Conservation (phyloP, 208 protist genomes). For the Spironucleus salmonicida region DNA sequence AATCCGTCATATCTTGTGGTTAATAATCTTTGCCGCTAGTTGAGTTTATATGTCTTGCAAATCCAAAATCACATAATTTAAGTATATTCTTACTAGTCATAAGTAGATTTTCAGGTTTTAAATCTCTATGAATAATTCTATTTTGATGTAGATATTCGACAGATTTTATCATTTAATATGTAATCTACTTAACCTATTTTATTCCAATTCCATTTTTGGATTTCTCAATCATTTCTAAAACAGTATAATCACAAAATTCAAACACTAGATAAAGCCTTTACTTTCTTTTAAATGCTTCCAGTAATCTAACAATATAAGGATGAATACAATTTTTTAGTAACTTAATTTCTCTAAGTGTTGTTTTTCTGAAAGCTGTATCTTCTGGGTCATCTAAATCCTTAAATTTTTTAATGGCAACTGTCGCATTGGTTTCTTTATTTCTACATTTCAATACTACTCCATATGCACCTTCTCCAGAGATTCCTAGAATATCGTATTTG, state of each 20-base stretch:
- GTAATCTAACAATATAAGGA: conserved; percentile 45
- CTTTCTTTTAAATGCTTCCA: conserved; percentile 46
- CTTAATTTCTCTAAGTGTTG: conserved; percentile 41
- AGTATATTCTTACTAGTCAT: conserved; percentile 12
- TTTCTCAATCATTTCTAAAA: conserved; percentile 48
- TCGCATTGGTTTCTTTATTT: conserved; percentile 42
- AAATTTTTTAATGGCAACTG: conserved; percentile 50
- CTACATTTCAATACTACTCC: conserved; percentile 46
- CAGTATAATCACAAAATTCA: conserved; percentile 46
- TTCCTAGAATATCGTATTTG: conserved; percentile 45
- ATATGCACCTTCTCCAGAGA: conserved; percentile 47
- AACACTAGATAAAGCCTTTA: conserved; percentile 48
- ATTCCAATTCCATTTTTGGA: conserved; percentile 32
- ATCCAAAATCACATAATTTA: conserved; percentile 37
- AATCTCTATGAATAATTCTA: conserved; percentile 28
- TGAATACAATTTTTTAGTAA: conserved; percentile 43
- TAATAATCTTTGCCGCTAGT: conserved; percentile 50
- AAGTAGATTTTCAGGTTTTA: conserved; percentile 41
- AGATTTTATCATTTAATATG: conserved; percentile 30
- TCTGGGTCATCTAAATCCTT: conserved; percentile 45
- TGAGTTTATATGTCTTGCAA: conserved; percentile 16
- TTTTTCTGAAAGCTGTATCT: conserved; percentile 26
- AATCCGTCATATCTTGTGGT: conserved; percentile 47
- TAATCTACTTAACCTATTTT: conserved; percentile 38
- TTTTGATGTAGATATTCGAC: neutral